A percentile compares a stretch with the other conserved stretches of the same genome.
These are phyloP conservation scores for Ilex asprella DNA, from an alignment of 257 asterid species.

Conservation along the genomic window DNA sequence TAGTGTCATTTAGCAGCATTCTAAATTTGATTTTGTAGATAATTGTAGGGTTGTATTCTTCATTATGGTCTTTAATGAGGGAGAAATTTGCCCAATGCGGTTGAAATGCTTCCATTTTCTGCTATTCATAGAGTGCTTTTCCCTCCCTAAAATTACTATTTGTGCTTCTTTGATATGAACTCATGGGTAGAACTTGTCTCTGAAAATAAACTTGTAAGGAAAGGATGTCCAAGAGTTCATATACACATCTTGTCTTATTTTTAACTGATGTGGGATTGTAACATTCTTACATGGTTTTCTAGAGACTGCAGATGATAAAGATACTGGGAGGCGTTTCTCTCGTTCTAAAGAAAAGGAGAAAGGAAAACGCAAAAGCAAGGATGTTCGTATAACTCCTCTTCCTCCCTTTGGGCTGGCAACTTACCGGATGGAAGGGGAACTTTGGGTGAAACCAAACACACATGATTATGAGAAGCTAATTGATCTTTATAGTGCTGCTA, in stretches of 20 bases:
- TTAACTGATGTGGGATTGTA: too few species aligned
- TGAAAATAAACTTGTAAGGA: too few species aligned
- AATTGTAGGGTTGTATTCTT: too few species aligned
- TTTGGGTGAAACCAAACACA: conserved; percentile 45
- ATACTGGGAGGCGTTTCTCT: neutral
- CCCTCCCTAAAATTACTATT: too few species aligned
- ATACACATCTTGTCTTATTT: too few species aligned
- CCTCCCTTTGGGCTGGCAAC: conserved; percentile 81
- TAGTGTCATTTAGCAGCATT: too few species aligned
- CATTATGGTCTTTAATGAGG: too few species aligned
- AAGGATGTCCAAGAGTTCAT: too few species aligned
- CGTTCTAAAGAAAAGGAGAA: neutral
- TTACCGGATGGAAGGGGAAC: conserved; percentile 60
- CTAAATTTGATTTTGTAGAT: too few species aligned
- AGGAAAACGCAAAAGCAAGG: conserved; percentile 24
- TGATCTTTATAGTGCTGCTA: conserved; percentile 22
- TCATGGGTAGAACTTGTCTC: too few species aligned
- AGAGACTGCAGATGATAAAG: conserved; percentile 1
- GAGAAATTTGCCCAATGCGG: too few species aligned
- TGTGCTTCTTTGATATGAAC: too few species aligned
- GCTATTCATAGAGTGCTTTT: neutral
- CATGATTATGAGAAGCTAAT: conserved; percentile 29
- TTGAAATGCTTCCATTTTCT: neutral
- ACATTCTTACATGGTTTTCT: neutral
- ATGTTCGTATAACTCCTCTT: conserved; percentile 29